Conservation (phyloP, 495 filamentous ascomycete species). For the Talaromyces trachyspermus region DNA sequence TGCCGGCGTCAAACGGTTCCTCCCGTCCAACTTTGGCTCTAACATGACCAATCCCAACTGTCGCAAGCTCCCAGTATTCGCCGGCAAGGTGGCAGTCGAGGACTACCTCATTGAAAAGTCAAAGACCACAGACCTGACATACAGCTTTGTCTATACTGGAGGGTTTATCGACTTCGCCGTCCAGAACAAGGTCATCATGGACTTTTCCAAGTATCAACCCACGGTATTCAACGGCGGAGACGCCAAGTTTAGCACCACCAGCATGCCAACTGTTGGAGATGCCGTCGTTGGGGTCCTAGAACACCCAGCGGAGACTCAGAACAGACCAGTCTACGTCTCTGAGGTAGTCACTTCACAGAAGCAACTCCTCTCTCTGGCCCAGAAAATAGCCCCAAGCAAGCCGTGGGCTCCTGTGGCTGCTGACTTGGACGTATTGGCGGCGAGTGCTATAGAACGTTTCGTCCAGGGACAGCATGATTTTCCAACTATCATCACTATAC, state of each 20-base stretch:
- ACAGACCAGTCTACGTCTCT: conserved; percentile 21
- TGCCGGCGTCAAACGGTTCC: conserved; percentile 51
- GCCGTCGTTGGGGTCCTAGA: conserved; percentile 23
- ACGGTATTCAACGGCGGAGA: conserved; percentile 21
- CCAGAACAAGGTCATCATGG: conserved; percentile 7
- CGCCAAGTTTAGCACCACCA: conserved; percentile 18
- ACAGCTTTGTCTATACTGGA: conserved; percentile 44
- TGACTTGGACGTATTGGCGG: not conserved
- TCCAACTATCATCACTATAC: not conserved
- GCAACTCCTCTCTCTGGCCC: conserved; percentile 13
- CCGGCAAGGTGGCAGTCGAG: conserved; percentile 36
- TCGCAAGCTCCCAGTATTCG: conserved; percentile 9
- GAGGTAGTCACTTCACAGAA: conserved; percentile 18
- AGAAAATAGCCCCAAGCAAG: not conserved
- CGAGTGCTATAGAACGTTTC: not conserved
- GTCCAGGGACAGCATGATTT: conserved; percentile 4
- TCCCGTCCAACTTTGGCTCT: conserved; percentile 23
- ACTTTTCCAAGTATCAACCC: not conserved
- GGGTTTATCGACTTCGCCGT: conserved; percentile 48
- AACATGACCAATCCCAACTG: conserved; percentile 22
- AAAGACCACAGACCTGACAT: conserved; percentile 33
- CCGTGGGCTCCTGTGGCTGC: conserved; percentile 5
- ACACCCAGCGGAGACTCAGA: conserved; percentile 23
- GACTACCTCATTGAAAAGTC: conserved; percentile 41
- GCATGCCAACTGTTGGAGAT: conserved; percentile 18